Conservation (phyloP, 75 land plant genomes). For the Cunninghamia lanceolata region DNA sequence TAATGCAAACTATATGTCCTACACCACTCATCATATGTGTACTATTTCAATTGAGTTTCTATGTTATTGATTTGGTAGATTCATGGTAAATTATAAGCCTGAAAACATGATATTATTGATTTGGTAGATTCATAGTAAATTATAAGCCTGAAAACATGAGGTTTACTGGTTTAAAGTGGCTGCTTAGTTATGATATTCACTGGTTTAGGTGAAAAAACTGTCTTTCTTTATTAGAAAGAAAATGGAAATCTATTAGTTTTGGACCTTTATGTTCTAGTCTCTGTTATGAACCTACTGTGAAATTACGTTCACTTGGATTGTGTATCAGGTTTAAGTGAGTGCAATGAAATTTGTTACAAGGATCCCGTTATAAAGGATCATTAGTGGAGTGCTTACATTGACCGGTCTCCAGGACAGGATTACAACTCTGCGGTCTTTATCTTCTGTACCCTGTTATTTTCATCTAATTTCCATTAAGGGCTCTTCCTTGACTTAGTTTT, state of each 20-base stretch:
- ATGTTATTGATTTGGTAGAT: not conserved
- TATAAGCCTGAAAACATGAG: not conserved
- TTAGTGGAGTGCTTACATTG: constrained; percentile 77
- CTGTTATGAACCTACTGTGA: constrained; percentile 1
- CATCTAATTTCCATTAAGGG: not conserved
- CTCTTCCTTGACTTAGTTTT: not conserved
- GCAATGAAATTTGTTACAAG: constrained; percentile 70
- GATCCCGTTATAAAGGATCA: constrained; percentile 75
- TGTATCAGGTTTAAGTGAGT: constrained; percentile 44
- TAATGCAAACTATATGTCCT: not conserved
- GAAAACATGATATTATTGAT: not conserved
- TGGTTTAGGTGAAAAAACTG: not conserved
- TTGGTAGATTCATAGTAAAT: not conserved
- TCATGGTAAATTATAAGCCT: not conserved
- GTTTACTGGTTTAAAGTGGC: not conserved
- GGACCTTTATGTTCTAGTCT: not conserved
- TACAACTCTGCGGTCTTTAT: constrained; percentile 45
- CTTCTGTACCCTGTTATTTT: not conserved
- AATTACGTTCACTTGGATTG: constrained; percentile 1
- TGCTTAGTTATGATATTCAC: not conserved
- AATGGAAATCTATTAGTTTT: not conserved
- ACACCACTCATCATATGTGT: not conserved
- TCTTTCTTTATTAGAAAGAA: not conserved
- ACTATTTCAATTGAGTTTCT: not conserved
- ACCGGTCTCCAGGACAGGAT: constrained; percentile 69